Conservation (phyloP, 352 stramenopile genomes). For the Thraustochytrium striatum region DNA sequence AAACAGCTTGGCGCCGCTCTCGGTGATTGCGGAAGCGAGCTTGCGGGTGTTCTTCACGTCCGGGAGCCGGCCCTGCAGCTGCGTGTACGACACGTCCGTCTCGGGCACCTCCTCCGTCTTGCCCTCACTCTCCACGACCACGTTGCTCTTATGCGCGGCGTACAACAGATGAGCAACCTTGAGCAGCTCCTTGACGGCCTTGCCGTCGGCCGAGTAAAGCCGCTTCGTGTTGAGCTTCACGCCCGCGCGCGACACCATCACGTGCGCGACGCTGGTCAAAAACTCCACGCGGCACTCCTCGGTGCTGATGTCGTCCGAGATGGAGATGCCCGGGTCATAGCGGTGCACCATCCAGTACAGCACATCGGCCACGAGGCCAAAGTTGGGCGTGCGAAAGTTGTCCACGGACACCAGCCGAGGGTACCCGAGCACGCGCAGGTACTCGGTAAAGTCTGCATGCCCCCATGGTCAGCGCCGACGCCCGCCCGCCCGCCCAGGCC, state of each 20-base stretch:
- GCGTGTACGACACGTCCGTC: conserved; percentile 59
- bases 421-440: conserved; percentile 89
- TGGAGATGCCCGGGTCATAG: conserved; percentile 68
- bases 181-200: conserved; percentile 82
- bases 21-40: conserved; percentile 86
- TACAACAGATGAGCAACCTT: conserved; percentile 89
- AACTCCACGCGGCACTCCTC: conserved; percentile 90
- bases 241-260: conserved; percentile 77
- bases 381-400: conserved; percentile 93
- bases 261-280: conserved; percentile 66
- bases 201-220: conserved; percentile 86
- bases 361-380: conserved; percentile 88
- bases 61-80: conserved; percentile 61
- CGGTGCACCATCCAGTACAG: conserved; percentile 93
- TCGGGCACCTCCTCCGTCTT: conserved; percentile 63
- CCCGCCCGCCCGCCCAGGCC: neutral
- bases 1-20: conserved; percentile 80
- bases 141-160: conserved; percentile 62
- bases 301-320: conserved; percentile 87
- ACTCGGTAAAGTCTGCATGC: conserved; percentile 83
- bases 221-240: conserved; percentile 89
- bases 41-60: conserved; percentile 80
- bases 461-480: neutral
- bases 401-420: conserved; percentile 75
- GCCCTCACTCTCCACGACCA: conserved; percentile 63